Evolutionary conservation across 176 grass and related monocot species (phyloP).

Genomic region (Triticum timopheevii): DNA sequence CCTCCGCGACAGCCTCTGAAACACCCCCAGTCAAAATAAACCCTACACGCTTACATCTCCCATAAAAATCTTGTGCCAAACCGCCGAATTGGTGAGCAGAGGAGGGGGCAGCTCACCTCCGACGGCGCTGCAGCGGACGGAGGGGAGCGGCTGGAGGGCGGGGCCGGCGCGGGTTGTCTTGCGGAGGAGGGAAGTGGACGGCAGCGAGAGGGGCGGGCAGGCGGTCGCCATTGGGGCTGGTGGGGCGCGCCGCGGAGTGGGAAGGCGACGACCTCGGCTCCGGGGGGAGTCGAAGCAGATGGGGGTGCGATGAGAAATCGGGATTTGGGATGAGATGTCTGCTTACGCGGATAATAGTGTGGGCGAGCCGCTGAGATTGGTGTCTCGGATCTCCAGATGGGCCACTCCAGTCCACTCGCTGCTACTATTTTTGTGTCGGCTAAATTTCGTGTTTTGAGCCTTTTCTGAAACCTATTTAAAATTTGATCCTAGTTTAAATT

Average conservation of each 20-base stretch:
- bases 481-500: too few species aligned
- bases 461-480: too few species aligned
- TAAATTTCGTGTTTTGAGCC: too few species aligned
- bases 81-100: neutral
- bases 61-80: neutral
- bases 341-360: neutral
- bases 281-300: neutral
- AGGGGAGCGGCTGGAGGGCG: constrained; percentile 19
- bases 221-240: constrained; percentile 51
- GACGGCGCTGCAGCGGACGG: constrained; percentile 65
- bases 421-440: too few species aligned
- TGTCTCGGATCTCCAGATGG: neutral
- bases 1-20: constrained; percentile 68
- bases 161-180: constrained; percentile 19
- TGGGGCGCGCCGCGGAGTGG: constrained; percentile 3
- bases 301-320: constrained; percentile 19
- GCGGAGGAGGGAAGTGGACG: constrained; percentile 42
- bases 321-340: constrained; percentile 1
- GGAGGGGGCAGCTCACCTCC: constrained; percentile 51
- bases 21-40: neutral
- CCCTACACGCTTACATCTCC: neutral
- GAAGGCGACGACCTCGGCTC: constrained; percentile 28
- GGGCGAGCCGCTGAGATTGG: neutral
- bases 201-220: constrained; percentile 64
- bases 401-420: too few species aligned